These are phyloP conservation scores for Trichosporon sp. DNA, from an alignment of 1,284 basidiomycete species.

Conservation along the genomic window DNA sequence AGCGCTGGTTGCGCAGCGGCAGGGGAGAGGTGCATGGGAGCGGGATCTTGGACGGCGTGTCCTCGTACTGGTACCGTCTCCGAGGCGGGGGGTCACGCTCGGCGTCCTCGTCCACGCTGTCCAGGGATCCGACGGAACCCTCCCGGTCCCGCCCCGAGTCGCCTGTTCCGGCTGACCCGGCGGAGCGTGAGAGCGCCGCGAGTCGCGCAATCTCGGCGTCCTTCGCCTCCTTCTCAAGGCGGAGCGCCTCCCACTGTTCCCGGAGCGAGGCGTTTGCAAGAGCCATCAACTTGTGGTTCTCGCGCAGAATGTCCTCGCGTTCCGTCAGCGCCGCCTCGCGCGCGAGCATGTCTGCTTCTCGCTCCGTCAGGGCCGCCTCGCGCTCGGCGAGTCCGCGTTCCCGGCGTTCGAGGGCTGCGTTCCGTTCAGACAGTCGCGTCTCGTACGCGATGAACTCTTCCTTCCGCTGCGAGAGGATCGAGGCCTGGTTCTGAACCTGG, in stretches of 20 bases:
- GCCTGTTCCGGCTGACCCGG: neutral
- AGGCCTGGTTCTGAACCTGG: conserved; percentile 54
- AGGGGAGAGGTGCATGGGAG: conserved; percentile 31
- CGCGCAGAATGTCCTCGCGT: conserved; percentile 69
- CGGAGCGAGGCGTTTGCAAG: conserved; percentile 65
- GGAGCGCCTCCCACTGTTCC: conserved; percentile 60
- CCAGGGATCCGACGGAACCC: neutral
- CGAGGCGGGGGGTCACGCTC: conserved; percentile 22
- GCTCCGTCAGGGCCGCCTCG: conserved; percentile 26
- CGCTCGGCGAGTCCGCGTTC: conserved; percentile 44
- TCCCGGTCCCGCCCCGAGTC: neutral
- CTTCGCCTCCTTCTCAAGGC: conserved; percentile 60
- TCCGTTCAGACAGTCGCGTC: conserved; percentile 22
- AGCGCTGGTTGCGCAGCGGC: conserved; percentile 14
- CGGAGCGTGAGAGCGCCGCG: neutral
- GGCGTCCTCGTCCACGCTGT: conserved; percentile 18
- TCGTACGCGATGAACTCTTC: conserved; percentile 64
- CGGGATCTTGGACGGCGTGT: conserved; percentile 55
- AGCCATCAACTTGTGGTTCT: conserved; percentile 68
- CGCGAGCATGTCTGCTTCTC: conserved; percentile 60
- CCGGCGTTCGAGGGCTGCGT: conserved; percentile 31
- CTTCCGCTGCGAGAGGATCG: conserved; percentile 45
- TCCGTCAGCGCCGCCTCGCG: conserved; percentile 67
- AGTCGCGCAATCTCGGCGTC: neutral
- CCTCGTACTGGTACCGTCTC: conserved; percentile 43